Evolutionary conservation across 176 grass and related monocot species (phyloP).

Genomic region (Poa annua): DNA sequence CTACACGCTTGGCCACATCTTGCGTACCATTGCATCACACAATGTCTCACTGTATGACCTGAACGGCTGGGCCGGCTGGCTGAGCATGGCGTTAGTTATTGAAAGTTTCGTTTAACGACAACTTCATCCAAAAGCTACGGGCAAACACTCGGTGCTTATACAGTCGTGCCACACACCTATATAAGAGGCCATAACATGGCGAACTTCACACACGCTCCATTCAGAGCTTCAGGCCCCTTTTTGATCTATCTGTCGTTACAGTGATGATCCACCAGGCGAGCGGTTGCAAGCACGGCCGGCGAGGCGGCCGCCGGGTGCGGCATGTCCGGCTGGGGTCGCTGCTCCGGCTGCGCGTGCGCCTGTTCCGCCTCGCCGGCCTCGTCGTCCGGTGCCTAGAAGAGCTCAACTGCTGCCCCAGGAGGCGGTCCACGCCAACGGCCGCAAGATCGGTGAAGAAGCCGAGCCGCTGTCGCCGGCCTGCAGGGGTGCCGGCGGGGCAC

Average conservation of each 20-base stretch:
- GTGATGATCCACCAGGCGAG: conserved; percentile 42
- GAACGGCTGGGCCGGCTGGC: not conserved
- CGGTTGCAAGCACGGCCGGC: conserved; percentile 19
- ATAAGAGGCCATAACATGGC: conserved; percentile 26
- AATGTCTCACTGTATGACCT: conserved; percentile 10
- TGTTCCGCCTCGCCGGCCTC: conserved; percentile 39
- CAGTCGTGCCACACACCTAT: not conserved
- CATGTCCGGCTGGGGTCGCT: conserved; percentile 49
- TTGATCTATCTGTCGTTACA: not conserved
- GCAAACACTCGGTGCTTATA: not conserved
- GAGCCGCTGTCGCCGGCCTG: too few species aligned
- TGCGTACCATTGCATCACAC: conserved; percentile 18
- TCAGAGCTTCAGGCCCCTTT: not conserved
- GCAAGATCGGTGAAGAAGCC: not conserved
- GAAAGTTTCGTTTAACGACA: not conserved
- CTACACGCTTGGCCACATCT: conserved; percentile 20
- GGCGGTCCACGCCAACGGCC: not conserved
- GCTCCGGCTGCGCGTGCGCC: conserved; percentile 54
- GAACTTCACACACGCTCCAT: not conserved
- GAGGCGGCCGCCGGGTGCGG: conserved; percentile 46
- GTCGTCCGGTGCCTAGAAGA: conserved; percentile 55
- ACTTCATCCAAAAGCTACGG: not conserved
- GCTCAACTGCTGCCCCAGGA: conserved; percentile 58
- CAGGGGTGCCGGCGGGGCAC: too few species aligned
- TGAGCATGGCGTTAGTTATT: not conserved